Conservation (phyloP, 768 basidiomycete genomes). For the Suillus americanus region DNA sequence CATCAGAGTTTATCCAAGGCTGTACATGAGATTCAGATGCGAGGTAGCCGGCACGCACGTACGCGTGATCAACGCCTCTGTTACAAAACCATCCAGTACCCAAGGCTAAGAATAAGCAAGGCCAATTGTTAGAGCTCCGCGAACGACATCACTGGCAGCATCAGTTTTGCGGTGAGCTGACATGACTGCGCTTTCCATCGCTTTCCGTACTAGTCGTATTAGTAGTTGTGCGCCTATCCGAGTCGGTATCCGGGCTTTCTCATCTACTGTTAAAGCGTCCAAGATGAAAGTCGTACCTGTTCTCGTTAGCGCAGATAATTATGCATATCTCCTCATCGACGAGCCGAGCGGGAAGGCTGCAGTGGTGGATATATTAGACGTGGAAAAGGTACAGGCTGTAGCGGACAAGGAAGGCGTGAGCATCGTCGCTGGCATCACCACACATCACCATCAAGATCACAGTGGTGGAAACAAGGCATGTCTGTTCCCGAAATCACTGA, state of each 20-base stretch:
- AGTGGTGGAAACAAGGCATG: constrained; percentile 81
- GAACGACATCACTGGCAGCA: not conserved
- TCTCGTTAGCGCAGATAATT: constrained; percentile 80
- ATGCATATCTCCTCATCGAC: constrained; percentile 82
- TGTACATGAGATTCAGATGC: not conserved
- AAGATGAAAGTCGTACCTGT: constrained; percentile 78
- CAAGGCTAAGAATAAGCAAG: not conserved
- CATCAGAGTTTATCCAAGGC: constrained; percentile 1
- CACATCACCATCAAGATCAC: constrained; percentile 92
- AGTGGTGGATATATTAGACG: constrained; percentile 79
- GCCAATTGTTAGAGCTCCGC: not conserved
- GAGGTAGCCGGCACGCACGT: not conserved
- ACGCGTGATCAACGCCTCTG: not conserved
- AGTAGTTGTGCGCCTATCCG: not conserved
- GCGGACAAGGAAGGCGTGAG: constrained; percentile 63
- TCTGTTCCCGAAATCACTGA: not conserved
- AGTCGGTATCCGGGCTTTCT: constrained; percentile 14
- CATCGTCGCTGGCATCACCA: constrained; percentile 78
- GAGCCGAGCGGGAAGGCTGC: constrained; percentile 66
- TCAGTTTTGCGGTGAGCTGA: constrained; percentile 11
- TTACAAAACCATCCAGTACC: not conserved
- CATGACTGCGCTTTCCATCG: constrained; percentile 4
- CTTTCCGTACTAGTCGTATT: constrained; percentile 1
- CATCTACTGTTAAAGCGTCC: constrained; percentile 13
- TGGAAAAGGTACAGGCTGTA: constrained; percentile 61